phyloP scores from a whole-genome alignment of 495 filamentous ascomycete species.

The Friedmanniomyces endolithicus region DNA sequence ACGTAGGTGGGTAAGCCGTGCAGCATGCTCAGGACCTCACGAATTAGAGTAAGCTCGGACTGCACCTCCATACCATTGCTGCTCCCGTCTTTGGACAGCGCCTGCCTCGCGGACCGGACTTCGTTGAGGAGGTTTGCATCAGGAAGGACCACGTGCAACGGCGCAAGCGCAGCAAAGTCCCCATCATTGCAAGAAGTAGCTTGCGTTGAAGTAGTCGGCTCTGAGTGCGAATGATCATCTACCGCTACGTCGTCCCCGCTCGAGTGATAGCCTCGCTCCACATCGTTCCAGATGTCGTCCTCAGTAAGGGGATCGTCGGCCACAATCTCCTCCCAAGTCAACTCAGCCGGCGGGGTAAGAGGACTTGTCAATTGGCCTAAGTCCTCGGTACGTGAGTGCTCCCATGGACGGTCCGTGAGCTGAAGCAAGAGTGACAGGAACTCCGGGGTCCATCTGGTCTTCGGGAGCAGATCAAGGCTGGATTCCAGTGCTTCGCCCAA shows the following conservation, averaged over 20 bases:
- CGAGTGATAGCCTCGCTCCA: slow-evolving; percentile 56
- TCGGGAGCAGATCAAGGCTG: slow-evolving; percentile 49
- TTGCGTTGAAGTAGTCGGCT: slow-evolving; percentile 11
- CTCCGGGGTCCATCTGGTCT: slow-evolving; percentile 58
- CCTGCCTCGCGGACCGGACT: slow-evolving; percentile 30
- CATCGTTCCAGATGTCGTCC: slow-evolving; percentile 62
- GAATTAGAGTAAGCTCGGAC: slow-evolving; percentile 60
- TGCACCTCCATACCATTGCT: slow-evolving; percentile 36
- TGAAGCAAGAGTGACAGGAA: slow-evolving; percentile 65
- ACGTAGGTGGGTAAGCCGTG: slow-evolving; percentile 63
- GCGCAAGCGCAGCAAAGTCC: slow-evolving; percentile 21
- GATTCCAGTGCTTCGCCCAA: slow-evolving; percentile 61
- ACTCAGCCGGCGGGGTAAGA: slow-evolving; percentile 25
- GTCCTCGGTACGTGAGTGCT: slow-evolving; percentile 50
- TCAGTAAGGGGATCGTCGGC: slow-evolving; percentile 59
- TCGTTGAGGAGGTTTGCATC: slow-evolving; percentile 35
- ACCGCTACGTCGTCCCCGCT: slow-evolving; percentile 34
- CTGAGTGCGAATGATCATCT: slow-evolving; percentile 30
- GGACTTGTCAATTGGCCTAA: slow-evolving; percentile 39
- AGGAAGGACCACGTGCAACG: slow-evolving; percentile 26
- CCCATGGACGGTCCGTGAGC: slow-evolving; percentile 68
- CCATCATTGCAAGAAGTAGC: slow-evolving; percentile 11
- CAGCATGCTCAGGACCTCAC: slow-evolving; percentile 78
- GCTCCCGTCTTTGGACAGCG: slow-evolving; percentile 2
- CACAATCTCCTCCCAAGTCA: slow-evolving; percentile 68